A percentile compares a stretch with the other conserved stretches of the same genome.
These are phyloP conservation scores for Trichoderma guizhouense DNA, from an alignment of 2,329 filamentous ascomycete species.

Conservation along the genomic window DNA sequence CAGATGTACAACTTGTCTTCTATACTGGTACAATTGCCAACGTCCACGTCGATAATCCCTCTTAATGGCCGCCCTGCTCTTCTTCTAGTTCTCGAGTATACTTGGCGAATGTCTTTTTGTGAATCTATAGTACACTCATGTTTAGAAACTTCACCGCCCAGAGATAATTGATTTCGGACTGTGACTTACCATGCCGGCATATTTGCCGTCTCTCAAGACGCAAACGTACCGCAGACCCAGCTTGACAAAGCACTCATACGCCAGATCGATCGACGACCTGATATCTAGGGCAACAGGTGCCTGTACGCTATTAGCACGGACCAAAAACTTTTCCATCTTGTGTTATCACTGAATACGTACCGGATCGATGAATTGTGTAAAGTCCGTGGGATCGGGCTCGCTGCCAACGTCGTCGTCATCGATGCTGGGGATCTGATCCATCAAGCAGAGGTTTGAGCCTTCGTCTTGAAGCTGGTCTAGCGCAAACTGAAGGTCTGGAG, in stretches of 20 bases:
- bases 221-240: slow-evolving; percentile 90
- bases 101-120: slow-evolving; percentile 96
- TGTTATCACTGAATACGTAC: slow-evolving; percentile 44
- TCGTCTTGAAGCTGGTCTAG: slow-evolving; percentile 81
- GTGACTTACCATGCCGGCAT: slow-evolving; percentile 74
- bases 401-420: slow-evolving; percentile 61
- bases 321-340: not conserved
- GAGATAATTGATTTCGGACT: not conserved
- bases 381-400: slow-evolving; percentile 69
- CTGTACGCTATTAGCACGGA: slow-evolving; percentile 35
- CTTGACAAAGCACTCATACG: slow-evolving; percentile 96
- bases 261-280: slow-evolving; percentile 85
- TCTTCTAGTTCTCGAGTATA: slow-evolving; percentile 84
- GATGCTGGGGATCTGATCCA: slow-evolving; percentile 65
- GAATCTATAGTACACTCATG: slow-evolving; percentile 50
- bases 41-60: too few species aligned
- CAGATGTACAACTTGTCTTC: not conserved
- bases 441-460: slow-evolving; percentile 70
- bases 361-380: slow-evolving; percentile 87
- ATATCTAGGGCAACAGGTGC: slow-evolving; percentile 87
- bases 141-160: not conserved
- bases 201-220: slow-evolving; percentile 78
- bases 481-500: slow-evolving; percentile 89
- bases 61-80: slow-evolving; percentile 24
- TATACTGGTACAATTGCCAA: not conserved